A percentile compares a stretch with the other conserved stretches of the same genome.
Evolutionary conservation across 1,284 basidiomycete genomes (phyloP).

Genomic region (Lentinus polychrous): DNA sequence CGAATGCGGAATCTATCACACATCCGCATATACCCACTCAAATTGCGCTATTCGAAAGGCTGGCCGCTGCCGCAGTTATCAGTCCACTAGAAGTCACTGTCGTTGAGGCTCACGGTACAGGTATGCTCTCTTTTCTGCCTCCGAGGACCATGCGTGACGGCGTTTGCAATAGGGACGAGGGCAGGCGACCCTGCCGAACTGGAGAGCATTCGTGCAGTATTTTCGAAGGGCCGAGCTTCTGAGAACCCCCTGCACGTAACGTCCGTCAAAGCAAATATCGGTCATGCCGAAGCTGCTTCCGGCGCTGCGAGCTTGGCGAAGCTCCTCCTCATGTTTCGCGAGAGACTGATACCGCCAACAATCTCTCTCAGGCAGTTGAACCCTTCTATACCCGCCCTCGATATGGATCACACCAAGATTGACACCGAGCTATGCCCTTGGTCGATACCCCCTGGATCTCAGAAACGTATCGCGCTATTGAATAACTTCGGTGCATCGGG

Average conservation of each 20-base stretch:
- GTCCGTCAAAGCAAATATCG: constrained; percentile 66
- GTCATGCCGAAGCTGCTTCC: constrained; percentile 69
- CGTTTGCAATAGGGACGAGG: constrained; percentile 32
- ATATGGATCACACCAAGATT: constrained; percentile 44
- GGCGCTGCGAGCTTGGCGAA: constrained; percentile 67
- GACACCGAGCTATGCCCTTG: constrained; percentile 35
- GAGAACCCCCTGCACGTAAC: constrained; percentile 55
- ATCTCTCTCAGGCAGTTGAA: constrained; percentile 54
- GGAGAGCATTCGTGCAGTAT: constrained; percentile 52
- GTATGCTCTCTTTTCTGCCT: constrained; percentile 4
- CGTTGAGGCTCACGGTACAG: constrained; percentile 69
- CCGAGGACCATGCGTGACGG: background rate
- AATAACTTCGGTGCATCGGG: constrained; percentile 75
- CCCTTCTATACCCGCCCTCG: constrained; percentile 43
- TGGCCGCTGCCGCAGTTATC: constrained; percentile 42
- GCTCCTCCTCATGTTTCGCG: constrained; percentile 58
- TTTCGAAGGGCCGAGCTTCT: constrained; percentile 33
- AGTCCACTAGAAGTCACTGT: constrained; percentile 44
- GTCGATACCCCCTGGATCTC: constrained; percentile 27
- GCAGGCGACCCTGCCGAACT: constrained; percentile 64
- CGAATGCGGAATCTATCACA: constrained; percentile 58
- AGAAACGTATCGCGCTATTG: constrained; percentile 46
- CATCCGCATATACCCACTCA: constrained; percentile 63
- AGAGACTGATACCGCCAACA: constrained; percentile 48
- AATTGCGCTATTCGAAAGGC: constrained; percentile 39